phyloP scores from a whole-genome alignment of 2,329 filamentous ascomycete genomes.

The Aspergillus fijiensis region DNA sequence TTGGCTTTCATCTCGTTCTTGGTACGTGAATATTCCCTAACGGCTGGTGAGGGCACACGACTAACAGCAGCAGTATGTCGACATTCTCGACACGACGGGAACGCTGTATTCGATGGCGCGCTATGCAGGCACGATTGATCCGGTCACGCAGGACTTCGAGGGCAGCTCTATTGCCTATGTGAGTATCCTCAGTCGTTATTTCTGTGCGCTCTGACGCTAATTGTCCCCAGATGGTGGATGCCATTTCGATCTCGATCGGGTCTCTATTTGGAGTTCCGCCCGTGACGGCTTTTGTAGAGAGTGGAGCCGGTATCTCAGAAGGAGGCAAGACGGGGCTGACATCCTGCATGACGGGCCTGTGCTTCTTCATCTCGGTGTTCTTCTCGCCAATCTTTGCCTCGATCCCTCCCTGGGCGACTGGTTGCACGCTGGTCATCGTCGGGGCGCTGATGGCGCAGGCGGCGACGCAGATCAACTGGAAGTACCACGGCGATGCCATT shows the following conservation, averaged over 20 bases:
- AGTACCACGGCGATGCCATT: constrained; percentile 77
- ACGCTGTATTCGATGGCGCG: constrained; percentile 88
- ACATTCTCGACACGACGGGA: constrained; percentile 83
- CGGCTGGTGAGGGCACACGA: not conserved
- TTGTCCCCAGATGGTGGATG: constrained; percentile 63
- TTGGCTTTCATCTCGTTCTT: constrained; percentile 84
- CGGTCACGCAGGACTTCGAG: constrained; percentile 82
- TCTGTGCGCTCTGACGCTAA: not conserved
- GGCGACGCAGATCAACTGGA: constrained; percentile 84
- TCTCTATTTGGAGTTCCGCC: constrained; percentile 75
- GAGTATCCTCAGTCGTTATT: constrained; percentile 1
- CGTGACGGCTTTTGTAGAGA: constrained; percentile 84
- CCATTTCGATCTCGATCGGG: constrained; percentile 75
- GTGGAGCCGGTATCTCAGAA: constrained; percentile 85
- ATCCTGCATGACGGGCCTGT: constrained; percentile 72
- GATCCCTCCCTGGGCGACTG: constrained; percentile 85
- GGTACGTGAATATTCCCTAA: constrained; percentile 10
- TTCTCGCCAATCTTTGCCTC: constrained; percentile 89
- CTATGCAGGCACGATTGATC: constrained; percentile 77
- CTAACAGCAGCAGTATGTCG: constrained; percentile 61
- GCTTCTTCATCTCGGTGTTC: constrained; percentile 84
- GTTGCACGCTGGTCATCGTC: constrained; percentile 82
- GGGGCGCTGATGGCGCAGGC: constrained; percentile 83
- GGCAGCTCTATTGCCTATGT: constrained; percentile 78
- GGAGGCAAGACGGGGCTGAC: constrained; percentile 84